Percentiles rank a stretch among this genome's conserved stretches.
Evolutionary conservation across 225 moss, liverwort and hornwort species (phyloP).

Genomic region (Polytrichum commune): DNA sequence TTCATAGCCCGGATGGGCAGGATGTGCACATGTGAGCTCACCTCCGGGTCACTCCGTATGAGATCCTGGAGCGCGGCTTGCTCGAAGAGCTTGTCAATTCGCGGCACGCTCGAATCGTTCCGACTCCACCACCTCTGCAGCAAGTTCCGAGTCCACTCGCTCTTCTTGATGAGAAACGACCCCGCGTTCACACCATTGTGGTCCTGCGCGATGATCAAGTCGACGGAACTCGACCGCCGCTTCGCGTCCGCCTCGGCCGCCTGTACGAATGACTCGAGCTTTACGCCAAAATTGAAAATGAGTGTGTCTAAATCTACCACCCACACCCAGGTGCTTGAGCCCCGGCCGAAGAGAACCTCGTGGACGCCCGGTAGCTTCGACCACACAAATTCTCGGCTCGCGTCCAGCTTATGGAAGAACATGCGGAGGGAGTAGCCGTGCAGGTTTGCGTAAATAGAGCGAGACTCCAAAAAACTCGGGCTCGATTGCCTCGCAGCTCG

Average conservation of each 20-base stretch:
- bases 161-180: constrained; percentile 9
- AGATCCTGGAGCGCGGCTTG: constrained; percentile 9
- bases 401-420: constrained; percentile 1
- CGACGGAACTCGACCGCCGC: neutral
- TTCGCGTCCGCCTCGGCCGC: constrained; percentile 2
- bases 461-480: constrained; percentile 5
- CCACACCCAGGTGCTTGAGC: constrained; percentile 10
- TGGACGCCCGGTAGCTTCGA: constrained; percentile 8
- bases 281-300: constrained; percentile 9
- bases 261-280: neutral
- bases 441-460: constrained; percentile 6
- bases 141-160: neutral
- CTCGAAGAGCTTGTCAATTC: constrained; percentile 6
- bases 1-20: constrained; percentile 8
- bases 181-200: constrained; percentile 5
- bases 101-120: constrained; percentile 6
- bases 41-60: constrained; percentile 1
- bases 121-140: constrained; percentile 6
- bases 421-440: constrained; percentile 7
- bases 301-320: constrained; percentile 8
- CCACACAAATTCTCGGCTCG: constrained; percentile 5
- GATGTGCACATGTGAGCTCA: constrained; percentile 5
- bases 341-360: neutral
- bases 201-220: constrained; percentile 10
- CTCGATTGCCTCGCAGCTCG: neutral